Evolutionary conservation across 2,329 filamentous ascomycete genomes (phyloP).

Genomic region (Pleochaeta shiraiana): DNA sequence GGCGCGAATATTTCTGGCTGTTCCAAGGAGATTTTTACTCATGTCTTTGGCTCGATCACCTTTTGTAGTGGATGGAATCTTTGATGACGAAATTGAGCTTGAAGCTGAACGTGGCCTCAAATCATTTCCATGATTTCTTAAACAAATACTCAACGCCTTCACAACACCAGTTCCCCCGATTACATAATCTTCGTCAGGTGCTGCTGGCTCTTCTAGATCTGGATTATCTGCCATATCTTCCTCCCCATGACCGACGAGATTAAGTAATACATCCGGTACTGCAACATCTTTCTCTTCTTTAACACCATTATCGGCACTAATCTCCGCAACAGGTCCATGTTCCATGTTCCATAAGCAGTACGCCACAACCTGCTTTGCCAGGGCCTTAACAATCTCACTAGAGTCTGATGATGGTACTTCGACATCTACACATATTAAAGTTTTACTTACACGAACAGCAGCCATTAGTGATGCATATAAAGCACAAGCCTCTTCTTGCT

Average conservation of each 20-base stretch:
- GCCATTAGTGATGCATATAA: conserved; percentile 82
- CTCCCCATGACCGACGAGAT: conserved; percentile 51
- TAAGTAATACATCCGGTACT: conserved; percentile 67
- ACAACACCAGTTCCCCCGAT: conserved; percentile 91
- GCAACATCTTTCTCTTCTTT: conserved; percentile 28
- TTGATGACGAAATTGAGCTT: conserved; percentile 5
- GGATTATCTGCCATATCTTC: conserved; percentile 26
- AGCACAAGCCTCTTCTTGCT: conserved; percentile 83
- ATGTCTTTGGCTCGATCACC: conserved; percentile 64
- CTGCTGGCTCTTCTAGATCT: conserved; percentile 37
- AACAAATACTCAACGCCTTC: conserved; percentile 75
- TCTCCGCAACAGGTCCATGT: conserved; percentile 39
- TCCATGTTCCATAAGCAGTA: conserved; percentile 90
- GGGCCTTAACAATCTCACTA: conserved; percentile 77
- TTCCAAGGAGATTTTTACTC: conserved; percentile 72
- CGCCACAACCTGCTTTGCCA: conserved; percentile 85
- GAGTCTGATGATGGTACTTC: conserved; percentile 63
- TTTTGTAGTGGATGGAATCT: conserved; percentile 25
- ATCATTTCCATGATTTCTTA: conserved; percentile 57
- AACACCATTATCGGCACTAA: background rate
- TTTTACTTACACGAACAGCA: conserved; percentile 62
- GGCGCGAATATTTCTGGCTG: conserved; percentile 69
- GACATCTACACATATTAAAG: conserved; percentile 76
- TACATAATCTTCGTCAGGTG: conserved; percentile 84
- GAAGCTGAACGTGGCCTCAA: conserved; percentile 23